A percentile compares a stretch with the other conserved stretches of the same genome.
These are phyloP conservation scores for Ajuga chamaepitys DNA, from an alignment of 257 asterid genomes.

Conservation along the genomic window DNA sequence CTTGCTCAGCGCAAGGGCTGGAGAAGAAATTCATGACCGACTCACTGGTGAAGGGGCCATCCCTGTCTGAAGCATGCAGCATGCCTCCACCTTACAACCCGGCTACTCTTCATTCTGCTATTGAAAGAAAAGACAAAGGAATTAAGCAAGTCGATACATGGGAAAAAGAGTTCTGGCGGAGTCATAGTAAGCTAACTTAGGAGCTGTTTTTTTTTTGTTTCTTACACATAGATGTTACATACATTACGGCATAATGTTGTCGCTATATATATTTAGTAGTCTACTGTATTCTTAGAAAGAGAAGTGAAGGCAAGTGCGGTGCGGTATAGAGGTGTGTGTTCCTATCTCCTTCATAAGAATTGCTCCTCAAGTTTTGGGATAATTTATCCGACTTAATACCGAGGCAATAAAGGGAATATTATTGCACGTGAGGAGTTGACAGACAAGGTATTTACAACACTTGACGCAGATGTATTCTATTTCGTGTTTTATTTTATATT, in stretches of 20 bases:
- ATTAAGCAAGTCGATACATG: conserved; percentile 52
- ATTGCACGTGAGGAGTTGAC: no score
- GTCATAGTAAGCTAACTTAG: conserved; percentile 21
- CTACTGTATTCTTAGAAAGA: background rate
- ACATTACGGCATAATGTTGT: background rate
- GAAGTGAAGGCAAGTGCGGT: background rate
- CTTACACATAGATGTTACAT: background rate
- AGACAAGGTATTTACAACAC: no score
- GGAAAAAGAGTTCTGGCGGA: conserved; percentile 63
- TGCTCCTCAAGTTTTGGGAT: background rate
- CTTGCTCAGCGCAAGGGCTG: conserved; percentile 43
- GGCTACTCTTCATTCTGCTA: conserved; percentile 40
- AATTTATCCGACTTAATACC: no score
- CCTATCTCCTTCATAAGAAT: background rate
- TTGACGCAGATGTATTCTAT: no score
- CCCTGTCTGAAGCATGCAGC: conserved; percentile 37
- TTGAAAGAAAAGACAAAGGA: conserved; percentile 27
- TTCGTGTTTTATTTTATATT: no score
- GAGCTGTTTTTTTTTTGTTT: background rate
- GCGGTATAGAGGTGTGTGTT: background rate
- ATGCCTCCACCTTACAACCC: conserved; percentile 73
- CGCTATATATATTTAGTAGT: background rate
- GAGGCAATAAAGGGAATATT: no score
- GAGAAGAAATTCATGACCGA: conserved; percentile 60
- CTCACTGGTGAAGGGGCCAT: conserved; percentile 47